Evolutionary conservation across 768 basidiomycete species (phyloP).

Genomic region (Ramaria rubella): DNA sequence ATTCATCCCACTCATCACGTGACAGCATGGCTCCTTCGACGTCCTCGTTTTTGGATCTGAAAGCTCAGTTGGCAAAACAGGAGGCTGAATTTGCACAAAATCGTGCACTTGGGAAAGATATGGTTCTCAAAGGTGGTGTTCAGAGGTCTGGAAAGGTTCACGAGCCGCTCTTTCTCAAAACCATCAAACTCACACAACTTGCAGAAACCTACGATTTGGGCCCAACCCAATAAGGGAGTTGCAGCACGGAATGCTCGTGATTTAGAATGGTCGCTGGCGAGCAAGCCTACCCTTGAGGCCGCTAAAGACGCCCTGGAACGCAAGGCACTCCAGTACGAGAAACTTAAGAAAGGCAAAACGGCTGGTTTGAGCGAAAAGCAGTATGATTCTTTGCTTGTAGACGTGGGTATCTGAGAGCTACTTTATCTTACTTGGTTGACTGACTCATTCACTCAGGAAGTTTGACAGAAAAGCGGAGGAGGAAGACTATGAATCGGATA

Average conservation of each 20-base stretch:
- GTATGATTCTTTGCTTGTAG: slow-evolving; percentile 64
- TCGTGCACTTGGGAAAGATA: slow-evolving; percentile 46
- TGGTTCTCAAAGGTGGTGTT: slow-evolving; percentile 51
- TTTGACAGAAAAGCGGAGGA: slow-evolving; percentile 54
- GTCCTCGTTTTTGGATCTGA: slow-evolving; percentile 73
- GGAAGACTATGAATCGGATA: slow-evolving; percentile 49
- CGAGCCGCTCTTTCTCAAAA: not conserved
- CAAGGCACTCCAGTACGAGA: slow-evolving; percentile 77
- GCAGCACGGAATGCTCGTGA: slow-evolving; percentile 57
- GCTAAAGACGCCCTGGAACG: slow-evolving; percentile 65
- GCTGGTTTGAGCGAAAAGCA: slow-evolving; percentile 73
- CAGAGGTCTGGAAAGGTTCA: slow-evolving; percentile 66
- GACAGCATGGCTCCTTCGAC: slow-evolving; percentile 11
- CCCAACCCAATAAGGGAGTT: slow-evolving; percentile 70
- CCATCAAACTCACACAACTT: not conserved
- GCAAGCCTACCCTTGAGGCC: slow-evolving; percentile 64
- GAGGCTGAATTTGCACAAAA: slow-evolving; percentile 61
- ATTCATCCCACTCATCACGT: too few relatives aligned
- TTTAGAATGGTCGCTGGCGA: slow-evolving; percentile 61
- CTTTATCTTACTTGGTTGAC: not conserved
- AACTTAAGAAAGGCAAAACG: slow-evolving; percentile 68
- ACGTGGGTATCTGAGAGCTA: slow-evolving; percentile 44
- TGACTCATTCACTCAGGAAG: slow-evolving; percentile 28
- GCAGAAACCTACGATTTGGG: slow-evolving; percentile 77
- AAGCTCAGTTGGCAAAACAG: slow-evolving; percentile 45